Evolutionary conservation across 768 basidiomycete genomes (phyloP).

Genomic region (Boletales sp.): DNA sequence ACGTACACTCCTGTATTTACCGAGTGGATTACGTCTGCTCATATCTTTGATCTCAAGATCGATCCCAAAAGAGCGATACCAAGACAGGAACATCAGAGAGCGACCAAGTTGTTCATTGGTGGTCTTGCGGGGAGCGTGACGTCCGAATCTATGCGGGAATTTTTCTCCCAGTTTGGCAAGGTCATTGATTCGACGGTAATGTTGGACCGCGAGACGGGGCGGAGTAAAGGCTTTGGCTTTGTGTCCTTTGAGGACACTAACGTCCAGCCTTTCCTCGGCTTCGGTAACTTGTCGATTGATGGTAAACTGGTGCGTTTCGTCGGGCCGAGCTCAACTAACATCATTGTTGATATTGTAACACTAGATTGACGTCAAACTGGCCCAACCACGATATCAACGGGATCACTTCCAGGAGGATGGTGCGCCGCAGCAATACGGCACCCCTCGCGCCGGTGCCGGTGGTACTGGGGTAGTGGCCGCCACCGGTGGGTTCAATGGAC

Average conservation of each 20-base stretch:
- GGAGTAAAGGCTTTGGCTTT: constrained; percentile 97
- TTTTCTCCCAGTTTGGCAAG: constrained; percentile 91
- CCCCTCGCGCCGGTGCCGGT: constrained; percentile 8
- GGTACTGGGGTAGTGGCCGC: constrained; percentile 10
- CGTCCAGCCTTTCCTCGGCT: constrained; percentile 84
- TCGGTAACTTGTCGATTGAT: constrained; percentile 88
- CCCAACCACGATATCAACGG: constrained; percentile 84
- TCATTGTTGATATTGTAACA: background rate
- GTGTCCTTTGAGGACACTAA: constrained; percentile 93
- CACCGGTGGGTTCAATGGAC: constrained; percentile 30
- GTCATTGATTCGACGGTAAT: constrained; percentile 99
- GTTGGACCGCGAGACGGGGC: constrained; percentile 92
- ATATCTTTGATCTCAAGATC: constrained; percentile 56
- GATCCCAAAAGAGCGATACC: constrained; percentile 99
- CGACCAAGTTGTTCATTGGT: constrained; percentile 95
- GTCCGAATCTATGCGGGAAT: constrained; percentile 88
- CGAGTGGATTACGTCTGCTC: constrained; percentile 11
- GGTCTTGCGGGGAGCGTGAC: constrained; percentile 90
- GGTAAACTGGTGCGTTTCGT: constrained; percentile 77
- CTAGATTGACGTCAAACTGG: constrained; percentile 96
- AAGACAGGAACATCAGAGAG: constrained; percentile 88
- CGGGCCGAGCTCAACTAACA: background rate
- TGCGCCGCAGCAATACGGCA: constrained; percentile 16
- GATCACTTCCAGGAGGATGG: constrained; percentile 56
- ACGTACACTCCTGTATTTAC: constrained; percentile 37